Conservation (phyloP, 805 yeast genomes). For the Candida chilensis region DNA sequence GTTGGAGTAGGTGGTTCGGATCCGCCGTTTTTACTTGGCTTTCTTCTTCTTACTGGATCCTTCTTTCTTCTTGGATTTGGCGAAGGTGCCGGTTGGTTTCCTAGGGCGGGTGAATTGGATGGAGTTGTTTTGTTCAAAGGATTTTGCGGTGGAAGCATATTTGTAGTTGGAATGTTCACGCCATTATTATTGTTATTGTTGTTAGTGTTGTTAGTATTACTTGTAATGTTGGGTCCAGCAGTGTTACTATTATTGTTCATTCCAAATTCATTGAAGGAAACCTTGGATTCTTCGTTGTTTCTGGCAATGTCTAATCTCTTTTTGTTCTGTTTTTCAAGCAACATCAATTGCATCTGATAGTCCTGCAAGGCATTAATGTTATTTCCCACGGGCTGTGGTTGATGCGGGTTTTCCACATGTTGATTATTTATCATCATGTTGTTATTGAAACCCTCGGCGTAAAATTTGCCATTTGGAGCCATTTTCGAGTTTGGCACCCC, state of each 20-base stretch:
- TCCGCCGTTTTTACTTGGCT: conserved; percentile 12
- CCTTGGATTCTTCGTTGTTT: conserved; percentile 16
- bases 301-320: conserved; percentile 51
- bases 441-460: conserved; percentile 9
- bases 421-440: conserved; percentile 5
- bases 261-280: conserved; percentile 2
- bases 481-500: conserved; percentile 30
- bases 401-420: conserved; percentile 5
- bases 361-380: conserved; percentile 60
- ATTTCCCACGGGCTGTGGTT: conserved; percentile 3
- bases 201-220: conserved; percentile 5
- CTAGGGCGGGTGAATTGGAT: conserved; percentile 5
- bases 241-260: conserved; percentile 1
- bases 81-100: conserved; percentile 6
- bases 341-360: conserved; percentile 71
- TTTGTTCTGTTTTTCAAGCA: conserved; percentile 70
- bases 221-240: too few relatives aligned
- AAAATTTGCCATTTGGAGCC: conserved; percentile 26
- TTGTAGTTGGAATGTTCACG: conserved; percentile 6
- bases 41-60: conserved; percentile 5
- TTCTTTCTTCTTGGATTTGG: conserved; percentile 8
- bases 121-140: conserved; percentile 2
- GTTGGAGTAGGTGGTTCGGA: conserved; percentile 22
- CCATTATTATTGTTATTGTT: conserved; percentile 3
- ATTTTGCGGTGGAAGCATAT: conserved; percentile 13